A percentile compares a stretch with the other conserved stretches of the same genome.
These are phyloP conservation scores for Lentithecium fluviatile DNA, from an alignment of 495 filamentous ascomycete genomes.

Conservation along the genomic window DNA sequence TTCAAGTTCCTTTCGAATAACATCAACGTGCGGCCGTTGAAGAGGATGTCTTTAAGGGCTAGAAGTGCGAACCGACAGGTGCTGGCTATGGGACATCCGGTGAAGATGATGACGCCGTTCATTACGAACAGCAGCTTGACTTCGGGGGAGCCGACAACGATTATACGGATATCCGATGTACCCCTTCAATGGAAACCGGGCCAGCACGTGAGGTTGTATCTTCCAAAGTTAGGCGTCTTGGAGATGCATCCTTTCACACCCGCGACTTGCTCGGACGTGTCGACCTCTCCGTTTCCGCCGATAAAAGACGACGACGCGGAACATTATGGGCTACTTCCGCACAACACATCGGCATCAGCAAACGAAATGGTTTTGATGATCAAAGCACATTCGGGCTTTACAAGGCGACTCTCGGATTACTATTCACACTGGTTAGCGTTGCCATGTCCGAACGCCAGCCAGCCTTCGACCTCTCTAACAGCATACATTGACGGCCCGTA, in stretches of 20 bases:
- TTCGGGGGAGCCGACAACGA: not conserved
- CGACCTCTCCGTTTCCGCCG: not conserved
- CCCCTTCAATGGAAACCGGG: constrained; percentile 36
- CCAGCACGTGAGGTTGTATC: constrained; percentile 33
- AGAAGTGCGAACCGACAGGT: constrained; percentile 1
- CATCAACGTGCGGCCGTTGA: not conserved
- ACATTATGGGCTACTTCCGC: not conserved
- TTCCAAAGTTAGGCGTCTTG: constrained; percentile 30
- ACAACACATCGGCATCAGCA: not conserved
- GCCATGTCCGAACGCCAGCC: constrained; percentile 19
- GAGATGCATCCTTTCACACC: constrained; percentile 40
- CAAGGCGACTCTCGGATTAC: constrained; percentile 6
- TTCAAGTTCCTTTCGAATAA: constrained; percentile 24
- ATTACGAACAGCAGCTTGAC: not conserved
- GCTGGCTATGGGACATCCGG: constrained; percentile 3
- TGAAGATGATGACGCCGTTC: constrained; percentile 18
- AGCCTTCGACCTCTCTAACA: constrained; percentile 7
- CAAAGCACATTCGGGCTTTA: constrained; percentile 10
- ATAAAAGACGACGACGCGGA: constrained; percentile 8
- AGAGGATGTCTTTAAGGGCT: not conserved
- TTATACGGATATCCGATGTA: constrained; percentile 16
- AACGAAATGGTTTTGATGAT: constrained; percentile 20
- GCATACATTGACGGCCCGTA: constrained; percentile 26
- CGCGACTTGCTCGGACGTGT: constrained; percentile 5
- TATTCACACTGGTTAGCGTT: constrained; percentile 8